Evolutionary conservation across 78 protist genomes (phyloP).

Genomic region (Chrysochromulina parva): DNA sequence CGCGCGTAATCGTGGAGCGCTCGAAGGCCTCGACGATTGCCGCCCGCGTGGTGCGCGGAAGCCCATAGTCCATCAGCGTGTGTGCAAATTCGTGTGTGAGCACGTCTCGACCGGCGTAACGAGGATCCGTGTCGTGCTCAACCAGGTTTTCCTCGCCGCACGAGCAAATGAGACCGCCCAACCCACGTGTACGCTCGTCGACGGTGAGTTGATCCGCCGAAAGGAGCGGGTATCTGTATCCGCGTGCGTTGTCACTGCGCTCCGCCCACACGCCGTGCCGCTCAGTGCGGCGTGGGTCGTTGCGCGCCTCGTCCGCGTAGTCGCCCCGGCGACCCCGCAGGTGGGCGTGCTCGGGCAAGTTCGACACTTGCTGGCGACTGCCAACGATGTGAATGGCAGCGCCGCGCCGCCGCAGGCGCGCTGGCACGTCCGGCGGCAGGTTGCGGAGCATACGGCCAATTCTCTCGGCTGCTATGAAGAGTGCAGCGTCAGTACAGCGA

Average conservation of each 20-base stretch:
- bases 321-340: background rate
- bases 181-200: background rate
- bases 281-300: too few species aligned
- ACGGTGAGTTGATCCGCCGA: background rate
- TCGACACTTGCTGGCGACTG: background rate
- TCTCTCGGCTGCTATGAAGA: background rate
- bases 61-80: background rate
- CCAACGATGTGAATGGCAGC: background rate
- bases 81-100: background rate
- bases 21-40: background rate
- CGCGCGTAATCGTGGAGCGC: background rate
- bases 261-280: too few species aligned
- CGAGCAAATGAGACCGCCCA: background rate
- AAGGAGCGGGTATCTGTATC: too few species aligned
- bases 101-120: background rate
- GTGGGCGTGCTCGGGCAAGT: constrained; percentile 25
- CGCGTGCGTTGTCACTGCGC: too few species aligned
- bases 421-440: background rate
- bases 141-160: background rate
- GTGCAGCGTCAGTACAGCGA: background rate
- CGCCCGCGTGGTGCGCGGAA: background rate
- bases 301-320: background rate
- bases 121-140: background rate
- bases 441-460: background rate
- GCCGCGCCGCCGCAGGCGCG: background rate